phyloP scores from a whole-genome alignment of 2,329 filamentous ascomycete genomes.

The Reticulascus tulasneorum region DNA sequence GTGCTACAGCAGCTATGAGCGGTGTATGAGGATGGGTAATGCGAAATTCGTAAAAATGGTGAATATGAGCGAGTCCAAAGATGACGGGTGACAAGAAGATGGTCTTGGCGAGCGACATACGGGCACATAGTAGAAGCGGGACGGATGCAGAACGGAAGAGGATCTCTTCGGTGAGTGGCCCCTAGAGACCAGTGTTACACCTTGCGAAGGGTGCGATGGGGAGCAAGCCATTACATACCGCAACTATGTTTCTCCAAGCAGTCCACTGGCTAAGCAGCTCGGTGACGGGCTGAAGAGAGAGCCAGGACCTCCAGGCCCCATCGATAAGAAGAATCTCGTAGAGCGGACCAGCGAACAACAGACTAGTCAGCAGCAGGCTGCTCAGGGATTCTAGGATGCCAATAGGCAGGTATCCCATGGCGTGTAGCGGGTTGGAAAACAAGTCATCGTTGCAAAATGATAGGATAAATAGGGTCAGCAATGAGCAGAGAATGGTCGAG shows the following conservation, averaged over 20 bases:
- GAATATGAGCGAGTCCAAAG: constrained; percentile 89
- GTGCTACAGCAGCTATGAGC: constrained; percentile 57
- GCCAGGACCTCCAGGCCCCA: constrained; percentile 63
- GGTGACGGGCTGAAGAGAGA: constrained; percentile 50
- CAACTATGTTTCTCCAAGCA: constrained; percentile 81
- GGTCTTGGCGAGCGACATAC: constrained; percentile 51
- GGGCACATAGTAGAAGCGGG: constrained; percentile 73
- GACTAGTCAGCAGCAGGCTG: constrained; percentile 65
- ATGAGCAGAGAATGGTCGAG: constrained; percentile 66
- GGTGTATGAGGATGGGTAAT: constrained; percentile 72
- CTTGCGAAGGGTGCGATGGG: not conserved
- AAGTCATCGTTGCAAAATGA: constrained; percentile 32
- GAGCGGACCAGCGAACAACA: constrained; percentile 80
- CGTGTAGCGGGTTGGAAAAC: constrained; percentile 54
- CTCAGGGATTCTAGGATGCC: constrained; percentile 60
- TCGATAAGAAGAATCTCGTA: constrained; percentile 76
- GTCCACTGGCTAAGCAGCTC: constrained; percentile 69
- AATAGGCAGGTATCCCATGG: constrained; percentile 79
- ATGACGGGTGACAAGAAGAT: constrained; percentile 82
- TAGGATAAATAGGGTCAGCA: constrained; percentile 65
- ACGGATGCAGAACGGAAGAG: constrained; percentile 87
- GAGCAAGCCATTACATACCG: constrained; percentile 51
- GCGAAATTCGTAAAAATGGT: constrained; percentile 94
- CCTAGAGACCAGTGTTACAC: constrained; percentile 39
- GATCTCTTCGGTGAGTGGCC: constrained; percentile 86